These are phyloP conservation scores for Talaromyces proteolyticus DNA, from an alignment of 495 filamentous ascomycete genomes.

Conservation along the genomic window DNA sequence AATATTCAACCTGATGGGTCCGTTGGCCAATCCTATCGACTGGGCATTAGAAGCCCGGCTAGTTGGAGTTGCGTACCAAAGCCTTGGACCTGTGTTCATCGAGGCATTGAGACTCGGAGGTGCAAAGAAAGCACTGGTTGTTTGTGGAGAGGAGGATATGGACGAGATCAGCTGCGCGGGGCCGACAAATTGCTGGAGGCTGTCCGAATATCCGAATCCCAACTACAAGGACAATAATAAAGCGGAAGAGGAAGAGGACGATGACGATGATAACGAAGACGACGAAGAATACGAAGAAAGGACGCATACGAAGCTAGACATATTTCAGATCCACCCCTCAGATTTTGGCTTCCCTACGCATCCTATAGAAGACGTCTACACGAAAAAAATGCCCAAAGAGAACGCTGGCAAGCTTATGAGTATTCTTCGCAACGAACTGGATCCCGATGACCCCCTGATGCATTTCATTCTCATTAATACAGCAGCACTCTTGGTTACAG, in stretches of 20 bases:
- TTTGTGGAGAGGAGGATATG: constrained; percentile 90
- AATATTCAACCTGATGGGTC: constrained; percentile 94
- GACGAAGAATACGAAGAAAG: constrained; percentile 33
- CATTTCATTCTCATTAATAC: constrained; percentile 94
- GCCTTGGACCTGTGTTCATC: constrained; percentile 80
- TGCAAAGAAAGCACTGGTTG: constrained; percentile 76
- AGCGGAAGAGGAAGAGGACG: constrained; percentile 10
- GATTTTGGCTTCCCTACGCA: constrained; percentile 83
- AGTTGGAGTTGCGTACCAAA: constrained; percentile 81
- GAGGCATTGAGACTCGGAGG: constrained; percentile 76
- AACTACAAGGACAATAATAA: constrained; percentile 21
- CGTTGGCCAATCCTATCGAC: constrained; percentile 83
- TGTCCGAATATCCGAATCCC: constrained; percentile 51
- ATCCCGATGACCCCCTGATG: constrained; percentile 73
- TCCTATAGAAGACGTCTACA: constrained; percentile 67
- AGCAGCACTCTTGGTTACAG: constrained; percentile 75
- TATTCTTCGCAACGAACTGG: constrained; percentile 67
- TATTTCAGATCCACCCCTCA: constrained; percentile 67
- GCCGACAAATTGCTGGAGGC: constrained; percentile 77
- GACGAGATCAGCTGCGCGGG: constrained; percentile 94
- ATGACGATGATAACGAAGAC: constrained; percentile 27
- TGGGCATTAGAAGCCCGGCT: constrained; percentile 78
- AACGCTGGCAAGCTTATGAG: constrained; percentile 77
- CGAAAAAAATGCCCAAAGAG: constrained; percentile 78
- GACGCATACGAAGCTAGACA: constrained; percentile 53